Base-by-base conservation (phyloP, 1,284 basidiomycete genomes). In the Blastosporella zonata region DNA sequence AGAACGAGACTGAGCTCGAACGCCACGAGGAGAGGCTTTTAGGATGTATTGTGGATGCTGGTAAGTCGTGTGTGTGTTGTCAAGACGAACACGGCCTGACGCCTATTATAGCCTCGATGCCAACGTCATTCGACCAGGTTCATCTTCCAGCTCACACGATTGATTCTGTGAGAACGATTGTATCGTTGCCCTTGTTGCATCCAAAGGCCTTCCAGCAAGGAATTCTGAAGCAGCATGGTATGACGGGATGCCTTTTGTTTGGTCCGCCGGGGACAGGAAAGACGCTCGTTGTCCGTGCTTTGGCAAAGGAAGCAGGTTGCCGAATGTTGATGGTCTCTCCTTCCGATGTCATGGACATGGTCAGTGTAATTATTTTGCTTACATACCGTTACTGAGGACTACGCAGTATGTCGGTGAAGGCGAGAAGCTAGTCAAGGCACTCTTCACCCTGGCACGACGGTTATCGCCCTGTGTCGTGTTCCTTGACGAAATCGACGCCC, bases 381-480 rank as follows among this genome's bases (percentile, higher is more conserved):
- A 27, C 36, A 35, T 28, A 43, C 38, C 3, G 21, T 29, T 12
- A 40, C 15, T 45, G 15, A 34, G 2, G 21, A 21, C 13, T 8
- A 22, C 46, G 59, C 65, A 91, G 91, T 96, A 93, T 67, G 90
- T 94, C 27, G 92, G 92, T 28, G 94, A 97, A 74, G 93, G 92
- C 35, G 95, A 98, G 66, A 95, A 97, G 64, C 85, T 97, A 34
- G 90, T 97, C 38, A 84, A 86, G 49, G 88, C 93, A 0, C 85
- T 96, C 6, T 98, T 98, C 69, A 84, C 87, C 31, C 79, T 97
- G 25, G 95, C 95, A 2, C 81, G 93, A 23, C 79, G 82, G 34
- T 70, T 97, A 13, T 90, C 93, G 1, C 95, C 95, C 0, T 96
- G 93, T 58, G 93, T 98, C 45, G 82, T 98, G 46, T 98, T 98